A percentile compares a stretch with the other conserved stretches of the same genome.
These are phyloP conservation scores for Alternaria longipes DNA, from an alignment of 2,329 filamentous ascomycete genomes.

Conservation along the genomic window DNA sequence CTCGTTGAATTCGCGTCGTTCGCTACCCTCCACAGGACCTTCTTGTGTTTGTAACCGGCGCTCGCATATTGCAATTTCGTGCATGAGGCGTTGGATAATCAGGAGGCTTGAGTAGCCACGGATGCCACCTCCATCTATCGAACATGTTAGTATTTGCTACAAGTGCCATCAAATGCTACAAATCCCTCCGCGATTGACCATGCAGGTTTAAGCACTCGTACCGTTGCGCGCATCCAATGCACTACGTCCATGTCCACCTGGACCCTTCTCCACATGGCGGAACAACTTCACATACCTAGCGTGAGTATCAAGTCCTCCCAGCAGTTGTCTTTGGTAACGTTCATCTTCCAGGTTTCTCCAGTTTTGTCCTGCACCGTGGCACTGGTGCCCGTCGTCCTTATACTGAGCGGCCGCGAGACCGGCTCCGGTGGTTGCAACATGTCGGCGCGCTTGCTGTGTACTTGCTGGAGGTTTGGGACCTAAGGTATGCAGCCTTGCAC, in stretches of 20 bases:
- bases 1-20: conserved; percentile 47
- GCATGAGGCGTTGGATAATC: conserved; percentile 60
- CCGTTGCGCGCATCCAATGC: background rate
- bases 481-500: conserved; percentile 13
- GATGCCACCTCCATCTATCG: conserved; percentile 59
- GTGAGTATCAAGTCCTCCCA: conserved; percentile 61
- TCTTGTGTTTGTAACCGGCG: conserved; percentile 56
- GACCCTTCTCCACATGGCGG: conserved; percentile 1
- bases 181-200: background rate
- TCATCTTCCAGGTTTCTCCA: conserved; percentile 55
- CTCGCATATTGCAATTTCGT: conserved; percentile 58
- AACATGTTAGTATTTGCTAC: conserved; percentile 26
- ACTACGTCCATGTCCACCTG: background rate
- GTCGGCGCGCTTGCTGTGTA: conserved; percentile 27
- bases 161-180: background rate
- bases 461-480: conserved; percentile 18
- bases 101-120: conserved; percentile 61
- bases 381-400: conserved; percentile 47
- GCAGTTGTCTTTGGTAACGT: conserved; percentile 53
- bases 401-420: conserved; percentile 43
- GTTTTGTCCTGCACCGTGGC: conserved; percentile 52
- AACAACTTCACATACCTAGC: conserved; percentile 44
- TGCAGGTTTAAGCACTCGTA: background rate
- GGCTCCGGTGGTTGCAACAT: conserved; percentile 43
- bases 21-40: conserved; percentile 40